phyloP scores from a whole-genome alignment of 495 filamentous ascomycete genomes.

The Aspergillus bertholletiae region DNA sequence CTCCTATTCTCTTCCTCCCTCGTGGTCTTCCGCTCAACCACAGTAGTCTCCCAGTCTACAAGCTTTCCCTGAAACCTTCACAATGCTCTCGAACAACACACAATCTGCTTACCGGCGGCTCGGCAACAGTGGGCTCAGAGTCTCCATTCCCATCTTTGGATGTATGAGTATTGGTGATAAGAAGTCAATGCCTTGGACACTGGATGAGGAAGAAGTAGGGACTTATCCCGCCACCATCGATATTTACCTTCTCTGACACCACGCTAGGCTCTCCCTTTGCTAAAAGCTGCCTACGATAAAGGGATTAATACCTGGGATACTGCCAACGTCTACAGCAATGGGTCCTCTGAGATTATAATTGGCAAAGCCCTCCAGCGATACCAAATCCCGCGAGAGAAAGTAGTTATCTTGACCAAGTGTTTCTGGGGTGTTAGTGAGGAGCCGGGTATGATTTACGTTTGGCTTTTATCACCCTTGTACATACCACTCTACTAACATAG shows the following conservation, averaged over 20 bases:
- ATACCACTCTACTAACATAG: too few species aligned
- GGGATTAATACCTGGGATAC: constrained; percentile 62
- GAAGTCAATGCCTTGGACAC: too few species aligned
- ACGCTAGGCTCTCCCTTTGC: constrained; percentile 29
- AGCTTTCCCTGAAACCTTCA: too few species aligned
- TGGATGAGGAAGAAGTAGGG: too few species aligned
- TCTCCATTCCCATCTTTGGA: neutral
- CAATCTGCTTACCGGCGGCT: neutral
- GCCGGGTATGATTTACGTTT: too few species aligned
- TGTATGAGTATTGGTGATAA: neutral
- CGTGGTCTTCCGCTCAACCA: too few species aligned
- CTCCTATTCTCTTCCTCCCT: too few species aligned
- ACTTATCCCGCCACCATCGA: too few species aligned
- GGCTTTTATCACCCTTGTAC: too few species aligned
- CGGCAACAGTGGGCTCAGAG: neutral
- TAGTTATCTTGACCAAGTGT: constrained; percentile 74
- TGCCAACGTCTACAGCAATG: constrained; percentile 61
- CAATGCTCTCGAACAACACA: too few species aligned
- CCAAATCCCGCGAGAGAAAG: constrained; percentile 63
- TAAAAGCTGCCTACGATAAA: constrained; percentile 35
- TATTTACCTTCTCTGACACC: too few species aligned
- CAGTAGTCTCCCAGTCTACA: too few species aligned
- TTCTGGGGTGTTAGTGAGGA: constrained; percentile 50
- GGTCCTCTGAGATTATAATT: constrained; percentile 63
- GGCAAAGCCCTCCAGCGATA: constrained; percentile 69